Percentiles rank a stretch among this genome's conserved stretches.
Evolutionary conservation across 345 rosid genomes (phyloP).

Genomic region (Camelina laxa): DNA sequence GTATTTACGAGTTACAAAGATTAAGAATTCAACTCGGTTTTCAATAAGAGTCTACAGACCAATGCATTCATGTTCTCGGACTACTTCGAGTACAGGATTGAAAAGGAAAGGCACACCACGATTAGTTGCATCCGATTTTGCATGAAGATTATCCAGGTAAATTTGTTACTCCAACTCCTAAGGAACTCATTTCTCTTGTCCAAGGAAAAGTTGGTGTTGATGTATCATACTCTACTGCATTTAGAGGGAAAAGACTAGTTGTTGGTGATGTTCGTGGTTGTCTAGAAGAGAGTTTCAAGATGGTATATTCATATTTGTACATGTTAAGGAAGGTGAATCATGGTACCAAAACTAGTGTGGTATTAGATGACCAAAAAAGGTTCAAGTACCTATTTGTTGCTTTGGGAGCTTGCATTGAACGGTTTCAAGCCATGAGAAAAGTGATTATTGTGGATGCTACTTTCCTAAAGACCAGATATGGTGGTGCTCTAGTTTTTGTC

Average conservation of each 20-base stretch:
- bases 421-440: too few species aligned
- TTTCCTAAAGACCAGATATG: too few species aligned
- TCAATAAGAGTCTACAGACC: too few species aligned
- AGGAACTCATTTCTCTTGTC: background rate
- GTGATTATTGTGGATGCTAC: too few species aligned
- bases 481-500: background rate
- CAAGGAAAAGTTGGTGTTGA: too few species aligned
- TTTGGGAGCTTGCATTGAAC: too few species aligned
- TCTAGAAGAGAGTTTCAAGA: background rate
- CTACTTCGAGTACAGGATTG: too few species aligned
- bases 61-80: too few species aligned
- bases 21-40: too few species aligned
- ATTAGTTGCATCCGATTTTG: background rate
- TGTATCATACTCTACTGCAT: background rate
- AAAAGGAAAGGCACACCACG: background rate
- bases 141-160: background rate
- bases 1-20: too few species aligned
- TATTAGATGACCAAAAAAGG: background rate
- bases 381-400: background rate
- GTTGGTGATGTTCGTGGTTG: background rate
- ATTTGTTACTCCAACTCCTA: background rate
- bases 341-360: background rate
- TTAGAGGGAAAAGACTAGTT: background rate
- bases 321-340: background rate
- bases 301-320: background rate